A percentile compares a stretch with the other conserved stretches of the same genome.
Conservation (phyloP, 2,329 filamentous ascomycete species). For the Hansfordia pulvinata region DNA sequence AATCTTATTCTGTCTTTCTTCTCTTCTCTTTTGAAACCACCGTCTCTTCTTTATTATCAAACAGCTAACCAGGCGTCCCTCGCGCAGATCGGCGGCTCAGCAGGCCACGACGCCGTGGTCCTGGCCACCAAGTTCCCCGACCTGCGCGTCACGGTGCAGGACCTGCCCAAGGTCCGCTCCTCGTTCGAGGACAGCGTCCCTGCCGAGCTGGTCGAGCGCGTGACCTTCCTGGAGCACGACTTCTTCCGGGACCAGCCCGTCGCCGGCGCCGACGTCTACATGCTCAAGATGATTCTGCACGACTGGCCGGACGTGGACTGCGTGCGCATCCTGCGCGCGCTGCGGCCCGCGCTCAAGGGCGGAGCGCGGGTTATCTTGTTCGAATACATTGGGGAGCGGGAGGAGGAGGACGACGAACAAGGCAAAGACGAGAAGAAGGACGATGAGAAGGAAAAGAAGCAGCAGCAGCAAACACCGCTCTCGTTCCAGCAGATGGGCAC, state of each 20-base stretch:
- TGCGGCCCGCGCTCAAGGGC: constrained; percentile 29
- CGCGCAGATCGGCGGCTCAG: constrained; percentile 25
- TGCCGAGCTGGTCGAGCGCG: constrained; percentile 15
- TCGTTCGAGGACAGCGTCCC: constrained; percentile 21
- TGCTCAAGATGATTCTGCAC: constrained; percentile 40
- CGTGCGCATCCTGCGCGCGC: constrained; percentile 22
- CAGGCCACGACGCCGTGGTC: constrained; percentile 24
- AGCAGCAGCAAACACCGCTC: constrained; percentile 8
- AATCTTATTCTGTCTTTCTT: background rate
- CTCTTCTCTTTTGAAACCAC: background rate
- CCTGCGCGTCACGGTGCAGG: constrained; percentile 28
- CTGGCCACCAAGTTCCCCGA: constrained; percentile 25
- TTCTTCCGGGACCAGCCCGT: constrained; percentile 24
- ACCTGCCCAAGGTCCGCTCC: constrained; percentile 22
- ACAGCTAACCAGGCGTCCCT: background rate
- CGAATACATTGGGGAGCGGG: constrained; percentile 23
- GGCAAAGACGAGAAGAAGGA: background rate
- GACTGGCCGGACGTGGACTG: constrained; percentile 36
- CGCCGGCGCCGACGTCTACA: constrained; percentile 30
- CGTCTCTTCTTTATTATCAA: constrained; percentile 2
- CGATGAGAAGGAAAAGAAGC: constrained; percentile 5
- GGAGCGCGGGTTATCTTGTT: constrained; percentile 24
- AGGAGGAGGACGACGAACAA: constrained; percentile 10
- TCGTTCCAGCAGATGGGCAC: constrained; percentile 24
- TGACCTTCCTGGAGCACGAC: constrained; percentile 22